Base-by-base conservation (phyloP, 208 protist genomes). In the Strigomonas culicis region DNA sequence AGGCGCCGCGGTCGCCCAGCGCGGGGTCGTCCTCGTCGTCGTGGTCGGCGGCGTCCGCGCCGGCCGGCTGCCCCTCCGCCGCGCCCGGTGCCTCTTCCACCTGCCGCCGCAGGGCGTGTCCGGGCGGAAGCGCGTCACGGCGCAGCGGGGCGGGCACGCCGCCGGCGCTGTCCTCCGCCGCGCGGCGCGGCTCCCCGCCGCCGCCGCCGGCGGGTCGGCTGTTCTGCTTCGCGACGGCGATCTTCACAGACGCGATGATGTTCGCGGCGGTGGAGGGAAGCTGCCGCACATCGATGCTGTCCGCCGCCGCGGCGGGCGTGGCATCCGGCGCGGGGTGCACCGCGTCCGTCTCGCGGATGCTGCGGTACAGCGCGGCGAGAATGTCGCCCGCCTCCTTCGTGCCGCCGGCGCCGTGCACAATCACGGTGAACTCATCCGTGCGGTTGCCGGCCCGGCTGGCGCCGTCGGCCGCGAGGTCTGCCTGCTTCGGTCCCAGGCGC, bases 381-480 rank as follows among this genome's bases (percentile, higher is more conserved):
- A 90, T 72, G 55, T 88, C 85, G 13, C 56, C 49, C 4, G 83
- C 69, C 39, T 68, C 78, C 56, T 92, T 92, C 46, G 43, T 58
- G 46, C 73, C 66, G 11, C 80, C 80, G 19, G 70, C 71, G 30
- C 78, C 78, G 51, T 86, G 82, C 52, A 86, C 68, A 7, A 66
- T 36, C 10, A 53, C 24, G 49, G 24, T 53, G 10, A 25, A 72
- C 66, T 53, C 27, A 10, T 3, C 27, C 49, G 49, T 53, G 3
- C 6, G 3, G 49, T 53, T 31, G 27, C 24, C 10, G 6, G 27
- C 24, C 25, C 6, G 3, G 24, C 27, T 53, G 4, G 19, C 51
- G 22, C 51, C 28, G 30, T 66, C 61, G 4, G 27, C 21, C 69
- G 56, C 30, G 32, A 24, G 31, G 67, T 59, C 17, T 51, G 59